These are phyloP conservation scores for Phytophthora tentaculata DNA, from an alignment of 352 stramenopile species.

Conservation along the genomic window DNA sequence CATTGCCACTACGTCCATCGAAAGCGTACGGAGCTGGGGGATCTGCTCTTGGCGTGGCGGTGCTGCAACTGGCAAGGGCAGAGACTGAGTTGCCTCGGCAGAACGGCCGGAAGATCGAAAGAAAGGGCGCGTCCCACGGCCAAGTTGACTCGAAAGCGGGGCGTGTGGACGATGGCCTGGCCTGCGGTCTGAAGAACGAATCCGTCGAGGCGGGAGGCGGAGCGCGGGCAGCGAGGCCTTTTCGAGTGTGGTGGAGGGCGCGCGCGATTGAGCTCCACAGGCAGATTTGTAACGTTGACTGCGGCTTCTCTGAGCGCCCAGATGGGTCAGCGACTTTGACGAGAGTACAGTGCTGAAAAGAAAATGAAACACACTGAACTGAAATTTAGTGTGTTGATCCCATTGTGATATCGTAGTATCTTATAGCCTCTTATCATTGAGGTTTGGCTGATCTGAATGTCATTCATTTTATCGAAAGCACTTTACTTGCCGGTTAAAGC, in stretches of 20 bases:
- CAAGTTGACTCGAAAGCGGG: slow-evolving; percentile 12
- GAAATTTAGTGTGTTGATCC: no score
- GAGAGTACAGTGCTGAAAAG: neutral
- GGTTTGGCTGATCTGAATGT: no score
- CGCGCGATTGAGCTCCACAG: neutral
- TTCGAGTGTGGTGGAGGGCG: slow-evolving; percentile 2
- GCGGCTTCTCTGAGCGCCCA: slow-evolving; percentile 3
- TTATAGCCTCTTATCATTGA: no score
- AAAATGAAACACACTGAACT: no score
- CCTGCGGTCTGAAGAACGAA: neutral
- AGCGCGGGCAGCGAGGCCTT: slow-evolving; percentile 2
- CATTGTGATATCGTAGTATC: no score
- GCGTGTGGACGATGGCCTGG: neutral
- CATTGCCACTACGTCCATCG: slow-evolving; percentile 20
- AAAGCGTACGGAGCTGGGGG: neutral
- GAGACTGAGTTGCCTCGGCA: slow-evolving; percentile 15
- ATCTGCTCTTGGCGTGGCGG: neutral
- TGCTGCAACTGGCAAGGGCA: neutral
- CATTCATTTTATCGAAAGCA: no score
- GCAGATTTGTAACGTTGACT: slow-evolving; percentile 3
- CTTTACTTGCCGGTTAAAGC: neutral
- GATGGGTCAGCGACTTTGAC: neutral
- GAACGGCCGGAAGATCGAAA: slow-evolving; percentile 22
- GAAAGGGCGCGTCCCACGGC: slow-evolving; percentile 33
- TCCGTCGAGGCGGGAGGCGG: neutral